phyloP scores from a whole-genome alignment of 2,329 filamentous ascomycete genomes.

The Epichloe baconii region DNA sequence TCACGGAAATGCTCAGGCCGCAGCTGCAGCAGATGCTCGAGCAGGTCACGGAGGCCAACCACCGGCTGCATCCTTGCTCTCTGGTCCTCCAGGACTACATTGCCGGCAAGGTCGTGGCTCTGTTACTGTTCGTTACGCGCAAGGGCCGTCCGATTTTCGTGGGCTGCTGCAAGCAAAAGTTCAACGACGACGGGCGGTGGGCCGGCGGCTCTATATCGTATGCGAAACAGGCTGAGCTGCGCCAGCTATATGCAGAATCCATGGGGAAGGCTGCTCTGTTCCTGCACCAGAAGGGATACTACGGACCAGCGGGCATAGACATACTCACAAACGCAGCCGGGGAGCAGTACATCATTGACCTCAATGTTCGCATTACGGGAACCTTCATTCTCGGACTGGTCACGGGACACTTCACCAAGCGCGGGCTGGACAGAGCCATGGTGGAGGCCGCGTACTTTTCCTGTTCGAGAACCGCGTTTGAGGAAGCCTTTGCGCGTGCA shows the following conservation, averaged over 20 bases:
- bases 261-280: no score
- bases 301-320: conserved; percentile 4
- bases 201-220: no score
- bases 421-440: conserved; percentile 1
- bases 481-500: not conserved
- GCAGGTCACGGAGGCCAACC: not conserved
- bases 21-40: no score
- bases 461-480: conserved; percentile 3
- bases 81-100: conserved; percentile 4
- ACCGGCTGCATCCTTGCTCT: conserved; percentile 1
- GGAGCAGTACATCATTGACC: conserved; percentile 4
- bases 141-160: no score
- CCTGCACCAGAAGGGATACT: conserved; percentile 3
- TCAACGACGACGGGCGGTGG: no score
- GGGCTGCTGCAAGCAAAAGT: no score
- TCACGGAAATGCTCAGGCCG: no score
- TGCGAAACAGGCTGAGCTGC: no score
- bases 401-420: conserved; percentile 2
- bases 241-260: no score
- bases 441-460: conserved; percentile 1
- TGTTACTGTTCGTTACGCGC: not conserved
- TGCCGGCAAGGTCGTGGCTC: not conserved
- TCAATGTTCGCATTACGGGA: conserved; percentile 4
- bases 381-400: conserved; percentile 1
- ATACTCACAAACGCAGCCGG: not conserved